phyloP scores from a whole-genome alignment of 176 grass and related monocot species.

The Hordeum vulgare region MorexV3_pseudomolecules_assembly NC_058520.1:424989182-424989681 shows the following conservation, averaged over 20 bases:
- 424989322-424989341: constrained; percentile 86
- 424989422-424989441: neutral
- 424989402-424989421: constrained; percentile 25
- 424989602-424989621: constrained; percentile 12
- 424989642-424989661: constrained; percentile 95
- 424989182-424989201: neutral
- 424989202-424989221: neutral
- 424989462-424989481: neutral
- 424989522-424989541: constrained; percentile 68
- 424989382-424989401: constrained; percentile 96
- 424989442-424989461: neutral
- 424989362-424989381: constrained; percentile 96
- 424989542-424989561: neutral
- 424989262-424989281: neutral
- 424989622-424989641: constrained; percentile 18
- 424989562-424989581: neutral
- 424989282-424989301: neutral
- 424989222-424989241: neutral
- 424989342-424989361: constrained; percentile 99
- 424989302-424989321: constrained; percentile 49
- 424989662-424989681: constrained; percentile 99
- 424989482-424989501: constrained; percentile 47
- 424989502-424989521: constrained; percentile 95
- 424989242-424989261: neutral
- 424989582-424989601: neutral